Evolutionary conservation across 2,329 filamentous ascomycete genomes (phyloP), one percentile per base, ranked within the genome.

Genomic region (Didymella glomerata): DNA sequence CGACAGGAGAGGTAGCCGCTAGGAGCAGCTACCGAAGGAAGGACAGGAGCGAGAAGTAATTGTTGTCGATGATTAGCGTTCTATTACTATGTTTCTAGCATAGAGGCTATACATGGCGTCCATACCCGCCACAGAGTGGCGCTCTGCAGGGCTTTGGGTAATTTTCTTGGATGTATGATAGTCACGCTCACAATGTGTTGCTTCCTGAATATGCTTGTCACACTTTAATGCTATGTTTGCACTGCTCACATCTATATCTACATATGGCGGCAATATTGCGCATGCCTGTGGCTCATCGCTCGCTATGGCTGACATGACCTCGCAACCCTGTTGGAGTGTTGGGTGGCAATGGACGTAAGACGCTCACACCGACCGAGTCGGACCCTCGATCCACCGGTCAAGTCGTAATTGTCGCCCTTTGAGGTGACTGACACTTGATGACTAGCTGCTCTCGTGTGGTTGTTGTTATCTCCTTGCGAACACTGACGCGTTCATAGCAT

Each of bases 1-100:
- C 38, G 61, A 55, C 24, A 58, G 68, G 57, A 66, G 69, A 48
- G 67, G 47, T 20, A 73, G 70, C 62, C 68, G 69, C 58, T 73
- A 72, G 69, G 55, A 62, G 41, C 68, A 63, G 42, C 60, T 64
- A 13, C 30, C 52, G 11, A 32, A 40, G 24, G 10, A 24, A 11
- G 24, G 1, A 38, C 2, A 40, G n/a, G 4, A 27, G 30, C 18
- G n/a, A 24, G 57, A 60, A 24, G 42, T 60, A 24, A 60, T 60
- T 48, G 52, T 60, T 34, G 52, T 60, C 42, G 57, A 60, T 48
- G 57, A 60, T 42, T 60, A 60, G 56, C 46, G 32, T 41, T 50
- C 13, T 30, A 42, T 46, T 46, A 27, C 25, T 54, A 49, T 14
- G 3, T 7, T 47, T 14, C 10, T 5, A 22, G 34, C 36, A 42